A percentile compares a stretch with the other conserved stretches of the same genome.
phyloP scores from a whole-genome alignment of 768 basidiomycete genomes.

The Kockovaella imperatae region DNA sequence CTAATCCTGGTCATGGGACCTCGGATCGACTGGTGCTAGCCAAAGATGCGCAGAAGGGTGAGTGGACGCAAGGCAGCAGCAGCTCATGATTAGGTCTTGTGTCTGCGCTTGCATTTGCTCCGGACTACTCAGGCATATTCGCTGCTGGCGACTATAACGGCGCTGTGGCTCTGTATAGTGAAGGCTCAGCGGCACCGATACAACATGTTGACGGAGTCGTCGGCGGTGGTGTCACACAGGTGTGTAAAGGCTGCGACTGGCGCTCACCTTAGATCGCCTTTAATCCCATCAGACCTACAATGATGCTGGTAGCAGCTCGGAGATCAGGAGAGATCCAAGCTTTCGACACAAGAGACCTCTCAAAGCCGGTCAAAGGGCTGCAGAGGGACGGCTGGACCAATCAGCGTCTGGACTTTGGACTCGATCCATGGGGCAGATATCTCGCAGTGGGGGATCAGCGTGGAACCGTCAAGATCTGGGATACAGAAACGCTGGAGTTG shows the following conservation, averaged over 20 bases:
- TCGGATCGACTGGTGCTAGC: constrained; percentile 64
- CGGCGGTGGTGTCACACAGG: constrained; percentile 44
- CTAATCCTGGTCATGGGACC: constrained; percentile 55
- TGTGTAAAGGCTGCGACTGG: constrained; percentile 18
- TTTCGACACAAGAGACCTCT: constrained; percentile 69
- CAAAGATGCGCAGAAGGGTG: constrained; percentile 80
- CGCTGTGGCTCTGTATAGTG: constrained; percentile 47
- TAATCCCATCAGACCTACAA: constrained; percentile 61
- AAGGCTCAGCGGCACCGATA: constrained; percentile 54
- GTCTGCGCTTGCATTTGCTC: constrained; percentile 70
- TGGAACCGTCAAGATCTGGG: constrained; percentile 58
- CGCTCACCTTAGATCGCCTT: constrained; percentile 59
- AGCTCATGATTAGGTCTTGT: constrained; percentile 60
- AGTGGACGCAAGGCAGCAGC: neutral
- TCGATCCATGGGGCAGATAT: constrained; percentile 61
- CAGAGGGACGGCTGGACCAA: constrained; percentile 53
- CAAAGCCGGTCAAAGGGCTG: constrained; percentile 46
- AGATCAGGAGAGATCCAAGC: constrained; percentile 57
- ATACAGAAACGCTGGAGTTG: constrained; percentile 42
- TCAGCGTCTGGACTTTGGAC: constrained; percentile 69
- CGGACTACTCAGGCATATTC: constrained; percentile 57
- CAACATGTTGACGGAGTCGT: constrained; percentile 57
- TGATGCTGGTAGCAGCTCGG: constrained; percentile 73
- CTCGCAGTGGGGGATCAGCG: constrained; percentile 61
- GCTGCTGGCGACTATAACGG: constrained; percentile 68